A percentile compares a stretch with the other conserved stretches of the same genome.
Conservation (phyloP, 2,329 filamentous ascomycete species). For the Huntiella abstrusa region DNA sequence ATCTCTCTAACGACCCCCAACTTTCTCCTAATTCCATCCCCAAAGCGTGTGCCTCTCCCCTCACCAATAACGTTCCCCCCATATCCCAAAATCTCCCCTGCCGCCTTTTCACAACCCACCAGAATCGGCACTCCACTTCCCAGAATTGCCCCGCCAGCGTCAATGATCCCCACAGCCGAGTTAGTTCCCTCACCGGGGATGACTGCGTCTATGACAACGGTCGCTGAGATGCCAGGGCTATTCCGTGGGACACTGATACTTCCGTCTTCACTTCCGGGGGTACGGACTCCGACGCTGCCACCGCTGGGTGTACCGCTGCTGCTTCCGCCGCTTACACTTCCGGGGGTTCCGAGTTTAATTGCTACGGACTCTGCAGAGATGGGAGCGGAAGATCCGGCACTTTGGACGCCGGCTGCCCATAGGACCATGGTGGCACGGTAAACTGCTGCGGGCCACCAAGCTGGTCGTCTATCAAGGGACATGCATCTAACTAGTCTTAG, state of each 20-base stretch:
- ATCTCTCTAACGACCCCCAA: conserved; percentile 20
- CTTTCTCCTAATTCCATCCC: conserved; percentile 28
- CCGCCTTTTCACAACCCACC: conserved; percentile 7
- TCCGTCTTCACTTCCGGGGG: no score
- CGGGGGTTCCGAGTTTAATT: neutral
- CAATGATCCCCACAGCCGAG: no score
- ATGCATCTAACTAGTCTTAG: conserved; percentile 41
- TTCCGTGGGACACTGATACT: no score
- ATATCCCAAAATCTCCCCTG: conserved; percentile 22
- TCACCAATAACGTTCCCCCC: conserved; percentile 22
- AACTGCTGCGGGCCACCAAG: conserved; percentile 53
- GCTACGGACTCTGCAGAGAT: conserved; percentile 16
- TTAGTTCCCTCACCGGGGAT: neutral
- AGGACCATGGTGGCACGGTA: conserved; percentile 47
- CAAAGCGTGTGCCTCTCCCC: conserved; percentile 23
- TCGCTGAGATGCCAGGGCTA: neutral
- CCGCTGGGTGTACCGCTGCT: no score
- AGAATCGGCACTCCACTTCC: no score
- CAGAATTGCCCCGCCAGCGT: no score
- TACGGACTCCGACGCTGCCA: no score
- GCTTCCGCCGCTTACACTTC: neutral
- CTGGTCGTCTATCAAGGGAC: conserved; percentile 39
- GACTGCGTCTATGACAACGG: neutral
- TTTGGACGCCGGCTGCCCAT: conserved; percentile 32
- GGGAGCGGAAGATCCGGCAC: conserved; percentile 14